A percentile compares a stretch with the other conserved stretches of the same genome.
Evolutionary conservation across 352 stramenopile species (phyloP).

Genomic region (Thalassiosira ordinaria): DNA sequence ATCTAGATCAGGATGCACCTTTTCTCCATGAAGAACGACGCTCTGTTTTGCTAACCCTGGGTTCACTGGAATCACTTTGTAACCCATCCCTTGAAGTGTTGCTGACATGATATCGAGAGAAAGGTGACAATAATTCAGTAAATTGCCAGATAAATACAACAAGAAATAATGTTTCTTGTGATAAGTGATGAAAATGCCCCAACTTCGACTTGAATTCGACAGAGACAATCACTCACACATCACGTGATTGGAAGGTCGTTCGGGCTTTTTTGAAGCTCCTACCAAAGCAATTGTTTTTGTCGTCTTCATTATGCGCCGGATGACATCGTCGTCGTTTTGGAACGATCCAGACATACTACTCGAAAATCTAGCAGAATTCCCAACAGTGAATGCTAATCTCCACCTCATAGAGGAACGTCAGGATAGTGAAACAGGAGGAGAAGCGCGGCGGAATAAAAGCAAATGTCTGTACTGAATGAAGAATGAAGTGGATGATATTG

Average conservation of each 20-base stretch:
- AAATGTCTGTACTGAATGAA: too few species aligned
- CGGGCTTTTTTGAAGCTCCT: conserved; percentile 69
- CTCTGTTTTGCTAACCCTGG: conserved; percentile 67
- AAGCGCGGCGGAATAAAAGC: too few species aligned
- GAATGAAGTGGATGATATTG: too few species aligned
- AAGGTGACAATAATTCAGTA: too few species aligned
- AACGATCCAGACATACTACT: conserved; percentile 51
- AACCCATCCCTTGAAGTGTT: conserved; percentile 68
- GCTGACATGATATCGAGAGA: too few species aligned
- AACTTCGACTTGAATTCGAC: too few species aligned
- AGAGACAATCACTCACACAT: conserved; percentile 60
- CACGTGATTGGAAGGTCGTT: conserved; percentile 73
- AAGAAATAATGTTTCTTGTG: too few species aligned
- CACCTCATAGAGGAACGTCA: too few species aligned
- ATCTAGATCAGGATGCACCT: conserved; percentile 65
- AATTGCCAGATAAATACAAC: too few species aligned
- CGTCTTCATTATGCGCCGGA: conserved; percentile 66
- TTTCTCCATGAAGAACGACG: conserved; percentile 66
- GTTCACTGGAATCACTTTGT: conserved; percentile 82
- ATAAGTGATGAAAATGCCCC: too few species aligned
- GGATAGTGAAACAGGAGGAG: too few species aligned
- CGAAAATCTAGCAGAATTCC: conserved; percentile 32
- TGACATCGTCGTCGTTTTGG: conserved; percentile 60
- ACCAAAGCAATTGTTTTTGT: conserved; percentile 82
- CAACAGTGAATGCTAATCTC: conserved; percentile 44